Conservation (phyloP, 2,329 filamentous ascomycete species). For the Epichloe coenophiala region DNA sequence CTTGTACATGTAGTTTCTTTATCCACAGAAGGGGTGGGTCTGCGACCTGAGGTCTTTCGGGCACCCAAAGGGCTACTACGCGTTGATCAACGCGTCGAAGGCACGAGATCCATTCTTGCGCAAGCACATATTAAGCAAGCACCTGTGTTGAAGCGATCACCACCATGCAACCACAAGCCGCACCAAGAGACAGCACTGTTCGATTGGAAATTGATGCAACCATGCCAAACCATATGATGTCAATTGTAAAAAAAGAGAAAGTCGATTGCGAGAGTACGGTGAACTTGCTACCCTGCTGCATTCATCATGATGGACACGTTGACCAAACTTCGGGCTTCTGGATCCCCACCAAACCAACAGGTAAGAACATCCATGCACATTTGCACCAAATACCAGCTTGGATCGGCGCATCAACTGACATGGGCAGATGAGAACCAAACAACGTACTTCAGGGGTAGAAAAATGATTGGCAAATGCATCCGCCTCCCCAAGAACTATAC, state of each 20-base stretch:
- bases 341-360: conserved; percentile 40
- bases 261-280: conserved; percentile 32
- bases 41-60: too few relatives aligned
- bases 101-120: too few relatives aligned
- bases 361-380: conserved; percentile 18
- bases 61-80: too few relatives aligned
- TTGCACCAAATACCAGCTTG: not conserved
- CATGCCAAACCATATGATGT: conserved; percentile 32
- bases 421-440: conserved; percentile 35
- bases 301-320: conserved; percentile 65
- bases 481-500: conserved; percentile 58
- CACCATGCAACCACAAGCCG: too few relatives aligned
- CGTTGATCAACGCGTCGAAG: too few relatives aligned
- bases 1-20: too few relatives aligned
- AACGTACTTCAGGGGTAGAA: conserved; percentile 68
- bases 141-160: too few relatives aligned
- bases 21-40: too few relatives aligned
- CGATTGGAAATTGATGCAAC: not conserved
- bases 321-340: conserved; percentile 55
- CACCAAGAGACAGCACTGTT: not conserved
- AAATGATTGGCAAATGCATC: conserved; percentile 54
- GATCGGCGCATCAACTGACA: not conserved
- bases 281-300: conserved; percentile 67
- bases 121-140: too few relatives aligned
- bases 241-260: conserved; percentile 17